phyloP scores from a whole-genome alignment of 805 yeast species.

The Monosporozyma aerobia region DNA sequence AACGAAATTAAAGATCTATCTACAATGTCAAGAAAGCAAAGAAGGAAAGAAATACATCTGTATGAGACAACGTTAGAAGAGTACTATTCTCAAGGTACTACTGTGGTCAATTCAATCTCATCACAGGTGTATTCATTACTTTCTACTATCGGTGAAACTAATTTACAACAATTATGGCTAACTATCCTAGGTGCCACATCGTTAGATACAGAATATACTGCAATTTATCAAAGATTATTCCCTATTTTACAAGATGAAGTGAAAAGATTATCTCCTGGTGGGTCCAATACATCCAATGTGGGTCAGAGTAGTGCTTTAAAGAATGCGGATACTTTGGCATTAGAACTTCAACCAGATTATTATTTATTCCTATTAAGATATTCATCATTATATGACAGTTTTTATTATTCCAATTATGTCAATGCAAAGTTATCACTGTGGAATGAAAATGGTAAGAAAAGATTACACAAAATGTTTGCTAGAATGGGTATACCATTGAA shows the following conservation, averaged over 20 bases:
- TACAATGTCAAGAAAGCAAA: conserved; percentile 17
- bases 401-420: conserved; percentile 83
- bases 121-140: conserved; percentile 73
- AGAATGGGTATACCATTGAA: conserved; percentile 89
- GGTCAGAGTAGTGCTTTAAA: conserved; percentile 8
- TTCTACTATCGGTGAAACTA: conserved; percentile 75
- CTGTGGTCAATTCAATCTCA: conserved; percentile 63
- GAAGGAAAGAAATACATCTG: conserved; percentile 35
- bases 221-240: conserved; percentile 58
- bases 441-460: conserved; percentile 85
- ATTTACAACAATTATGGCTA: conserved; percentile 65
- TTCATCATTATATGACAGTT: conserved; percentile 87
- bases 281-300: conserved; percentile 19
- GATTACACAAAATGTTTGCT: conserved; percentile 85
- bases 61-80: conserved; percentile 53
- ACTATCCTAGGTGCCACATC: conserved; percentile 84
- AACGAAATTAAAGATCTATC: background rate
- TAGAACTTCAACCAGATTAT: conserved; percentile 74
- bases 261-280: conserved; percentile 47
- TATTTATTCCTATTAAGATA: conserved; percentile 79
- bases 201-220: conserved; percentile 61
- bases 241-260: conserved; percentile 82
- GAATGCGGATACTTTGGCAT: conserved; percentile 36
- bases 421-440: conserved; percentile 80
- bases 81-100: conserved; percentile 80